Percentiles rank a stretch among this genome's conserved stretches.
phyloP scores from a whole-genome alignment of 2,329 filamentous ascomycete species.

The Pezicula neosporulosa region DNA sequence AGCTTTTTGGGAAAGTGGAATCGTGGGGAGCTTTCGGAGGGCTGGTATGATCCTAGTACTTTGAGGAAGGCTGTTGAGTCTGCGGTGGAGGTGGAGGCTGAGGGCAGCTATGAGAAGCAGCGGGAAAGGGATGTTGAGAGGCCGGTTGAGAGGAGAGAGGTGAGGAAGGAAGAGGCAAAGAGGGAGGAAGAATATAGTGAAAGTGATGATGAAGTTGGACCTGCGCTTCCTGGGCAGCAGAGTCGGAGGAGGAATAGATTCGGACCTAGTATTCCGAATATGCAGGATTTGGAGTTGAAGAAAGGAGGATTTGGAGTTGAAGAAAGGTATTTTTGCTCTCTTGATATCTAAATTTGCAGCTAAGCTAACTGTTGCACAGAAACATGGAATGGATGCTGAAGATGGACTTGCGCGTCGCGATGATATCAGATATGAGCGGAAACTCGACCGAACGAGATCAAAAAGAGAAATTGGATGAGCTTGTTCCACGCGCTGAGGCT shows the following conservation, averaged over 20 bases:
- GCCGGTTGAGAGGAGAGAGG: conserved; percentile 1
- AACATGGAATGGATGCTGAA: conserved; percentile 39
- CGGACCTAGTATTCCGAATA: conserved; percentile 64
- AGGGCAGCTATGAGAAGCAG: conserved; percentile 8
- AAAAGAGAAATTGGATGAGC: conserved; percentile 73
- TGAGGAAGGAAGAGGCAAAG: conserved; percentile 5
- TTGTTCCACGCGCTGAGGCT: conserved; percentile 77
- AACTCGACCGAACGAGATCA: conserved; percentile 60
- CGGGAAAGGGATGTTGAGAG: conserved; percentile 2
- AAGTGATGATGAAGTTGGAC: conserved; percentile 39
- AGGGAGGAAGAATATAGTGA: conserved; percentile 15
- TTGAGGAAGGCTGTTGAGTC: conserved; percentile 27
- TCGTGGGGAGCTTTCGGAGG: conserved; percentile 76
- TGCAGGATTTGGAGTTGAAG: conserved; percentile 69
- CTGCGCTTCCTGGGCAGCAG: conserved; percentile 37
- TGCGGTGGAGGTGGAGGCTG: conserved; percentile 6
- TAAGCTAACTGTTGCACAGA: conserved; percentile 18
- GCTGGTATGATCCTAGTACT: conserved; percentile 85
- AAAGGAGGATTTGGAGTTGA: conserved; percentile 53
- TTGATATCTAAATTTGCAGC: too few relatives aligned
- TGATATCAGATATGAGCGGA: conserved; percentile 58
- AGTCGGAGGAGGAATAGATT: conserved; percentile 20
- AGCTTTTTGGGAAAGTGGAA: conserved; percentile 93
- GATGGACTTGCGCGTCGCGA: conserved; percentile 42
- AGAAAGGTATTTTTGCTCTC: conserved; percentile 35